phyloP scores from a whole-genome alignment of 116 monocot genomes.

The Iris pallida region DNA sequence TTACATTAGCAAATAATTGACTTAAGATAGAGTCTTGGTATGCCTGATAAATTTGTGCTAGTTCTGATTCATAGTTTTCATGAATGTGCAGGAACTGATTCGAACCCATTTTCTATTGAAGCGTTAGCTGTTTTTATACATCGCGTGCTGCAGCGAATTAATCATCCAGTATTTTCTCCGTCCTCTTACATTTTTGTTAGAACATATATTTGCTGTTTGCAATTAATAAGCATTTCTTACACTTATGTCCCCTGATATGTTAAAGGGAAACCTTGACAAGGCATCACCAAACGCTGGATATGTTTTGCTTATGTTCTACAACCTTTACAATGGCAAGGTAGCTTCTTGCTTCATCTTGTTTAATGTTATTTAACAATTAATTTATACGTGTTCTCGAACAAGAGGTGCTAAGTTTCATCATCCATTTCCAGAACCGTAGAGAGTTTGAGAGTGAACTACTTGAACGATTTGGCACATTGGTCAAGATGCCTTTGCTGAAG shows the following conservation, averaged over 20 bases:
- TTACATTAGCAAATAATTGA: too few relatives aligned
- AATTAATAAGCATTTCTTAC: not conserved
- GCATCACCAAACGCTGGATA: slow-evolving; percentile 89
- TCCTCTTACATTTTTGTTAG: not conserved
- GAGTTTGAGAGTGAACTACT: slow-evolving; percentile 85
- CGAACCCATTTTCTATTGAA: slow-evolving; percentile 97
- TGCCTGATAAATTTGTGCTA: not conserved
- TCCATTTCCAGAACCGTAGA: slow-evolving; percentile 57
- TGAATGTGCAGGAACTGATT: slow-evolving; percentile 64
- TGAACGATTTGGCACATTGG: slow-evolving; percentile 81
- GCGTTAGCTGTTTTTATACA: slow-evolving; percentile 93
- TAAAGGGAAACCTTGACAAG: slow-evolving; percentile 91
- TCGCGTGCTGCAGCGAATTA: slow-evolving; percentile 88
- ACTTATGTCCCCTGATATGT: slow-evolving; percentile 4
- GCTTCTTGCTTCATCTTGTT: slow-evolving; percentile 11
- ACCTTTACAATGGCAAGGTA: slow-evolving; percentile 97
- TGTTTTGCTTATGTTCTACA: slow-evolving; percentile 95
- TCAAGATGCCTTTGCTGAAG: slow-evolving; percentile 94
- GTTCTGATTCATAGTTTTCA: slow-evolving; percentile 4
- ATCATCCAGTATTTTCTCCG: slow-evolving; percentile 71
- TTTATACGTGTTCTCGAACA: not conserved
- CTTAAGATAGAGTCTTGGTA: too few relatives aligned
- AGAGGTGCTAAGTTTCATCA: not conserved
- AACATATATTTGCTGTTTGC: not conserved
- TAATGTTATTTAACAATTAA: not conserved